phyloP scores from a whole-genome alignment of 108 stramenopile species.

The Aurantiochytrium sp. region DNA sequence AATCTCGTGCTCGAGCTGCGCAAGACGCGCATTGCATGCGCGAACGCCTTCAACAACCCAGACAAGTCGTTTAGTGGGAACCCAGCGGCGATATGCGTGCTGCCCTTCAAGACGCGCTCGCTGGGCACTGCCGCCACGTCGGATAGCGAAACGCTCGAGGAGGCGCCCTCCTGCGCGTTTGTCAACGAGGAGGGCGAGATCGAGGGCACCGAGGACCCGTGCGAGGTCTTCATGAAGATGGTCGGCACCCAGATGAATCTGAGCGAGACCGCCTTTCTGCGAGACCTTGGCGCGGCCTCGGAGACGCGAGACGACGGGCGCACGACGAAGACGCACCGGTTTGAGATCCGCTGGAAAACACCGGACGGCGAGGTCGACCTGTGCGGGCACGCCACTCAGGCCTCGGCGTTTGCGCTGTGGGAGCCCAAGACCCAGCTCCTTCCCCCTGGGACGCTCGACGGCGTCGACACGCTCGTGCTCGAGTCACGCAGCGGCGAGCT shows the following conservation, averaged over 20 bases:
- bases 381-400: slow-evolving; percentile 80
- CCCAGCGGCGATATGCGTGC: slow-evolving; percentile 86
- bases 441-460: not conserved
- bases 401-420: slow-evolving; percentile 52
- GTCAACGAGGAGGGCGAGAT: slow-evolving; percentile 37
- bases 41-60: slow-evolving; percentile 68
- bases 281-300: not conserved
- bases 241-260: slow-evolving; percentile 89
- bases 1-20: not conserved
- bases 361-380: slow-evolving; percentile 74
- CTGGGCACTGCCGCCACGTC: not conserved
- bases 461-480: slow-evolving; percentile 28
- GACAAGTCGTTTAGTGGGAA: slow-evolving; percentile 73
- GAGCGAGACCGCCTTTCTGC: slow-evolving; percentile 85
- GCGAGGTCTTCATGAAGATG: slow-evolving; percentile 71
- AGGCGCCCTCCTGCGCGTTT: too few relatives aligned
- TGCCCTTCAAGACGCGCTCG: slow-evolving; percentile 28
- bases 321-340: not conserved
- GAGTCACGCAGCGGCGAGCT: slow-evolving; percentile 48
- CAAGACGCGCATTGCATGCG: not conserved
- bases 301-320: too few relatives aligned
- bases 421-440: slow-evolving; percentile 16
- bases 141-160: too few relatives aligned
- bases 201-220: slow-evolving; percentile 31
- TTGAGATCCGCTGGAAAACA: slow-evolving; percentile 53